These are phyloP conservation scores for Ophiostoma australiae DNA, from an alignment of 2,329 filamentous ascomycete genomes.

Conservation along the genomic window DNA sequence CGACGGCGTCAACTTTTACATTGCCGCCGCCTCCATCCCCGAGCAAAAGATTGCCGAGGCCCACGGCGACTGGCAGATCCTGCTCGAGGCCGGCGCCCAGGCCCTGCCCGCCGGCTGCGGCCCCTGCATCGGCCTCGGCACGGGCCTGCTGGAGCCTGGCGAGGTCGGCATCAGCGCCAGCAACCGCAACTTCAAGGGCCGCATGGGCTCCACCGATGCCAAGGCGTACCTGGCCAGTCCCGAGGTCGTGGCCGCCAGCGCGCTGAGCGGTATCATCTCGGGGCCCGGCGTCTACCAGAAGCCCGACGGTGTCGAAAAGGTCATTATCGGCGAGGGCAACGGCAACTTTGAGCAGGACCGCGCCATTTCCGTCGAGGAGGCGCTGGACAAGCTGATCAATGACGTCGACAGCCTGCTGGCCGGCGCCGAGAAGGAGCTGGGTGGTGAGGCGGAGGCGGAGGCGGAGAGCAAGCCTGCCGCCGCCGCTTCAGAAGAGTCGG, in stretches of 20 bases:
- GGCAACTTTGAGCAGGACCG: conserved; percentile 27
- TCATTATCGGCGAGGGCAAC: conserved; percentile 34
- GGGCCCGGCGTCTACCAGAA: conserved; percentile 72
- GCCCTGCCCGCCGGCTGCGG: conserved; percentile 69
- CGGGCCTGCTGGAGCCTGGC: conserved; percentile 73
- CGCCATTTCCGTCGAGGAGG: conserved; percentile 51
- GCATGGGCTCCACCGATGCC: conserved; percentile 76
- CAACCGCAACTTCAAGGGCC: conserved; percentile 88
- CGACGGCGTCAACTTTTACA: conserved; percentile 75
- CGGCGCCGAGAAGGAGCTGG: conserved; percentile 42
- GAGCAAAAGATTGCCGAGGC: conserved; percentile 77
- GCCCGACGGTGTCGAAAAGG: conserved; percentile 38
- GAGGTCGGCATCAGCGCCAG: conserved; percentile 79
- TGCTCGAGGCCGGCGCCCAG: conserved; percentile 74
- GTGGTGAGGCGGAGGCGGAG: not conserved
- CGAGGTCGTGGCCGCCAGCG: conserved; percentile 87
- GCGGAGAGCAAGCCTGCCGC: conserved; percentile 42
- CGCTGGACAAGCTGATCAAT: conserved; percentile 64
- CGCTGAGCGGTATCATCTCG: conserved; percentile 64
- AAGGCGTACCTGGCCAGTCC: conserved; percentile 84
- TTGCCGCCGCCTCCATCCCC: conserved; percentile 74
- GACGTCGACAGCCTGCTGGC: conserved; percentile 62
- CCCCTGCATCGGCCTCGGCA: conserved; percentile 72
- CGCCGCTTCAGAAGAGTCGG: conserved; percentile 30
- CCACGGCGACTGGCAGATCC: conserved; percentile 75